Base-by-base conservation (phyloP, 2,329 filamentous ascomycete genomes). In the Xylaria sp. region DNA sequence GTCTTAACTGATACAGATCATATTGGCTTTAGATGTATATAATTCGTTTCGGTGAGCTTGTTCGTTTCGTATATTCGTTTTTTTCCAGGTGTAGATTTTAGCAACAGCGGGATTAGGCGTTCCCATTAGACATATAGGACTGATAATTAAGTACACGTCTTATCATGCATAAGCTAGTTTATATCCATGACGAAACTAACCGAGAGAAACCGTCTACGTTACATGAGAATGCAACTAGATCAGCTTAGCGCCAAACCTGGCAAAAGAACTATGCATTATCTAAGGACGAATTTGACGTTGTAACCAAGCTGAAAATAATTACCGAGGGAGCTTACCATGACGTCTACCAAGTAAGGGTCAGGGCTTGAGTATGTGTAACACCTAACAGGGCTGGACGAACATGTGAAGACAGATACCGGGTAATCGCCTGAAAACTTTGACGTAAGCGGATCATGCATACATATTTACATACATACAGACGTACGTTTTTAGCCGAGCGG, bases 381-480 rank as follows among this genome's bases (percentile, higher is more conserved):
- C 32, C 39, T 4, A 20, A 32, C 55, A 58, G 43, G 39, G 39
- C 25, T 36, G n/a, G 34, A 15, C 30, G 58, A 50, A 30, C 45
- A 41, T 39, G 58, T 60, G 58, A 50, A 48, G 7, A 50, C 13
- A 60, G 23, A 45, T n/a, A 32, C 36, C 59, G 52, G 59, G 39
- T 62, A 62, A 62, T 39, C 59, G 23, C 52, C 59, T 59, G 55
- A 52, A 52, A 41, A 23, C 23, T 41, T 61, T 66, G 59, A 62
- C 64, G 45, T 52, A 58, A 62, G 64, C 64, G 48, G 36, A 56
- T 58, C 53, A 46, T 43, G 30, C 55, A 41, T 23, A 39, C 34
- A 20, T 34, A 36, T 39, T 7, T 34, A 60, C 13, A 23, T 45
- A 20, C 13, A 57, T 25, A 41, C 6, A 9, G 34, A 43, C 9